phyloP scores from a whole-genome alignment of 1,139 yeast species.

The Pichia sp. region DNA sequence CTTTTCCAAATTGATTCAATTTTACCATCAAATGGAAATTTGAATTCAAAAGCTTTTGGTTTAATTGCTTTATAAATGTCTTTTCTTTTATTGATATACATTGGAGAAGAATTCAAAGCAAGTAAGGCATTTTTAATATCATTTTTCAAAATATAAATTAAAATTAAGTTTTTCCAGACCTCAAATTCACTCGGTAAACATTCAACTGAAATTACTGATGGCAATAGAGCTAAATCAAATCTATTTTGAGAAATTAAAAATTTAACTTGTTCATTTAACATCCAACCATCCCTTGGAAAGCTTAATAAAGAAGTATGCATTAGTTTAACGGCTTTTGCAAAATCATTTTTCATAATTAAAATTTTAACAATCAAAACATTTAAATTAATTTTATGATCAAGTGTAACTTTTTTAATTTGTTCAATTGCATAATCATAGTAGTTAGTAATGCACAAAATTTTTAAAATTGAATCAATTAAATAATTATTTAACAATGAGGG shows the following conservation, averaged over 20 bases:
- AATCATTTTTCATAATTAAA: conserved; percentile 56
- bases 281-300: conserved; percentile 57
- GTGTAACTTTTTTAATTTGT: conserved; percentile 38
- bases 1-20: conserved; percentile 47
- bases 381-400: conserved; percentile 31
- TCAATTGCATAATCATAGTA: conserved; percentile 53
- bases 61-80: conserved; percentile 53
- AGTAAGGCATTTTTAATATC: conserved; percentile 74
- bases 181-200: conserved; percentile 80
- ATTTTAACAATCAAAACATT: conserved; percentile 52
- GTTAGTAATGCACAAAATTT: conserved; percentile 60
- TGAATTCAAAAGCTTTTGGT: conserved; percentile 66
- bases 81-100: conserved; percentile 67
- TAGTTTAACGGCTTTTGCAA: conserved; percentile 65
- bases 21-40: conserved; percentile 72
- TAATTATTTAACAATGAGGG: conserved; percentile 67
- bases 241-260: conserved; percentile 63
- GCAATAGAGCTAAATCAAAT: conserved; percentile 63
- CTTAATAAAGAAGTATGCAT: conserved; percentile 54
- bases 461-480: conserved; percentile 68
- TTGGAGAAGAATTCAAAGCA: conserved; percentile 86
- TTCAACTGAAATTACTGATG: conserved; percentile 70
- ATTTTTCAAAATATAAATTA: conserved; percentile 61
- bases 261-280: conserved; percentile 58
- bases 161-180: conserved; percentile 74